Evolutionary conservation across 352 stramenopile species (phyloP).

Genomic region (Plasmopara viticola): DNA sequence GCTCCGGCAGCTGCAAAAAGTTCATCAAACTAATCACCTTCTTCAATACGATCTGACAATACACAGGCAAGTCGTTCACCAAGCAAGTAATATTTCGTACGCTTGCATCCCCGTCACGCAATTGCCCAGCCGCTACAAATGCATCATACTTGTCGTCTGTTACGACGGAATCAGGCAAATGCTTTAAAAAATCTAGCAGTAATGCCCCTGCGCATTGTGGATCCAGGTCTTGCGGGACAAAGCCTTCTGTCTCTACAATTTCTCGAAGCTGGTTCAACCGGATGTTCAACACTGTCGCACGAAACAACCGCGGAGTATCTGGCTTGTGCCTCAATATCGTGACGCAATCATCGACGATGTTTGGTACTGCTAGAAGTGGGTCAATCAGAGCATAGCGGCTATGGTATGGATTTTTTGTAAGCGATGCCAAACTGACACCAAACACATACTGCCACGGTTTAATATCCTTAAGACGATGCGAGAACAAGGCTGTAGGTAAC

Average conservation of each 20-base stretch:
- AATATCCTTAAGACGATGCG: slow-evolving; percentile 64
- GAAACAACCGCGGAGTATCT: slow-evolving; percentile 67
- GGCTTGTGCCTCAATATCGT: slow-evolving; percentile 55
- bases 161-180: slow-evolving; percentile 66
- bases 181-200: slow-evolving; percentile 75
- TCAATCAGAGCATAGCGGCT: slow-evolving; percentile 75
- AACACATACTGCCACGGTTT: slow-evolving; percentile 84
- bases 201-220: slow-evolving; percentile 58
- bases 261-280: slow-evolving; percentile 66
- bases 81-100: slow-evolving; percentile 74
- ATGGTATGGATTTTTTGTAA: slow-evolving; percentile 77
- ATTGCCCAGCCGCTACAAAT: slow-evolving; percentile 60
- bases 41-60: slow-evolving; percentile 69
- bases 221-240: slow-evolving; percentile 53
- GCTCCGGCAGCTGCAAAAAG: slow-evolving; percentile 51
- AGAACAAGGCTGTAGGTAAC: slow-evolving; percentile 49
- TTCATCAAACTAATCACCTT: slow-evolving; percentile 63
- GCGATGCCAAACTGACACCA: slow-evolving; percentile 59
- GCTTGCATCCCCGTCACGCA: slow-evolving; percentile 68
- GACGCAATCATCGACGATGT: slow-evolving; percentile 74
- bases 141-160: slow-evolving; percentile 78
- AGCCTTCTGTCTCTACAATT: slow-evolving; percentile 63
- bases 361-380: slow-evolving; percentile 60
- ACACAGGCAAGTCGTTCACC: slow-evolving; percentile 63
- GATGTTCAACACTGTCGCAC: slow-evolving; percentile 66